Evolutionary conservation across 73 alveolate genomes (phyloP).

Genomic region (Paramecium caudatum): DNA sequence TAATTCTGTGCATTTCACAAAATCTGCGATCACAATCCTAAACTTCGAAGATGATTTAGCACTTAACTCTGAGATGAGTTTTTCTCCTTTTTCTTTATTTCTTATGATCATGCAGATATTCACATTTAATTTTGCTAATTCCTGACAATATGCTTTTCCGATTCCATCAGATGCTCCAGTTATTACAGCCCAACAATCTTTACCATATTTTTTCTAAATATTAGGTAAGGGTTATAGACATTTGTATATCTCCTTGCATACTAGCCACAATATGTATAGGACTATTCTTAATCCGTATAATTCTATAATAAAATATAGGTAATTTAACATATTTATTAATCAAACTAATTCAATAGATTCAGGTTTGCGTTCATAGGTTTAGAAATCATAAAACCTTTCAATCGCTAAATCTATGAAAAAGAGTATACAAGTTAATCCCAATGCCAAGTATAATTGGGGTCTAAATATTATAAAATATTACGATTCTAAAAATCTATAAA

Average conservation of each 20-base stretch:
- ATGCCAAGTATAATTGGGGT: constrained; percentile 14
- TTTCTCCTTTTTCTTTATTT: constrained; percentile 50
- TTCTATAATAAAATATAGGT: not conserved
- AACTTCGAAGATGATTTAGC: not conserved
- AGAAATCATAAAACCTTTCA: constrained; percentile 52
- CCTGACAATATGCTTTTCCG: constrained; percentile 82
- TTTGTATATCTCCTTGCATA: not conserved
- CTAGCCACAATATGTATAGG: not conserved
- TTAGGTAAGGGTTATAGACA: not conserved
- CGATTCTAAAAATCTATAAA: constrained; percentile 25
- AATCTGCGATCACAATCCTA: constrained; percentile 37
- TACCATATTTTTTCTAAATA: not conserved
- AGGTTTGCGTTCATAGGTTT: not conserved
- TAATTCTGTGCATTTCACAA: not conserved
- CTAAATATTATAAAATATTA: constrained; percentile 22
- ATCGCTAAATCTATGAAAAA: constrained; percentile 45
- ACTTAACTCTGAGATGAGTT: not conserved
- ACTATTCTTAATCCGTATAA: not conserved
- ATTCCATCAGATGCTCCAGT: constrained; percentile 87
- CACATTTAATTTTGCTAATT: constrained; percentile 78
- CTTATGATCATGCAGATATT: constrained; percentile 81
- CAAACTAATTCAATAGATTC: constrained; percentile 54
- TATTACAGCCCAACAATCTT: constrained; percentile 71
- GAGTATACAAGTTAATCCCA: constrained; percentile 3
- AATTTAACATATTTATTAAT: not conserved